These are phyloP conservation scores for Gyromitra esculenta DNA, from an alignment of 2,329 filamentous ascomycete species.

Conservation along the genomic window DNA sequence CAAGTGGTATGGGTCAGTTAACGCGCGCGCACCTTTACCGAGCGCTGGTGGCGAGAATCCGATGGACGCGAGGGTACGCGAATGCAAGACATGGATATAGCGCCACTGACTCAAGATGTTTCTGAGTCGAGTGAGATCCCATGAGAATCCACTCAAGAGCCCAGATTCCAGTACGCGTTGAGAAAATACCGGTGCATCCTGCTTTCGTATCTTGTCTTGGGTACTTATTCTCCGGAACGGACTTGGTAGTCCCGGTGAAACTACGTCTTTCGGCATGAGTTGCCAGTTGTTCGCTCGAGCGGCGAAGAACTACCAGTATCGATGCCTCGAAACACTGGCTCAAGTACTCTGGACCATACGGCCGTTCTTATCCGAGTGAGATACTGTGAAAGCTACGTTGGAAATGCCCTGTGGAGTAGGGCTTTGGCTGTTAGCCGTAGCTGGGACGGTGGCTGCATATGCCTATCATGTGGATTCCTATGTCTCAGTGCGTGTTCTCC, in stretches of 20 bases:
- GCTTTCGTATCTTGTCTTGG: not conserved
- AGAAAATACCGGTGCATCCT: not conserved
- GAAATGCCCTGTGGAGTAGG: not conserved
- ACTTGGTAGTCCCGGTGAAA: not conserved
- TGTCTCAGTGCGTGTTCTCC: not conserved
- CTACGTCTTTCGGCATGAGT: not conserved
- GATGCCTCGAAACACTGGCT: not conserved
- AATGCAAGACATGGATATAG: not conserved
- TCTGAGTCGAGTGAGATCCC: conserved; percentile 28
- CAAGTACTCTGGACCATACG: not conserved
- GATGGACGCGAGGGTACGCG: not conserved
- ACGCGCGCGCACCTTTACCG: not conserved
- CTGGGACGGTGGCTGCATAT: not conserved
- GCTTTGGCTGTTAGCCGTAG: not conserved
- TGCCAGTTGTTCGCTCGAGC: not conserved
- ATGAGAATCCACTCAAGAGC: conserved; percentile 10
- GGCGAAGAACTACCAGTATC: no score
- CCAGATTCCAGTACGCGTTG: not conserved
- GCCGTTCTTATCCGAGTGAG: conserved; percentile 11
- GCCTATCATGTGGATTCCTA: not conserved
- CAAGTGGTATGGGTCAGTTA: not conserved
- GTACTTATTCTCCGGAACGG: conserved; percentile 13
- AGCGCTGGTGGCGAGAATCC: not conserved
- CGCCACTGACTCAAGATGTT: conserved; percentile 14
- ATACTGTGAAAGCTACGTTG: not conserved